Evolutionary conservation across 2,329 filamentous ascomycete species (phyloP), one percentile per base, ranked within the genome.

Genomic region (Aspergillus fructus): DNA sequence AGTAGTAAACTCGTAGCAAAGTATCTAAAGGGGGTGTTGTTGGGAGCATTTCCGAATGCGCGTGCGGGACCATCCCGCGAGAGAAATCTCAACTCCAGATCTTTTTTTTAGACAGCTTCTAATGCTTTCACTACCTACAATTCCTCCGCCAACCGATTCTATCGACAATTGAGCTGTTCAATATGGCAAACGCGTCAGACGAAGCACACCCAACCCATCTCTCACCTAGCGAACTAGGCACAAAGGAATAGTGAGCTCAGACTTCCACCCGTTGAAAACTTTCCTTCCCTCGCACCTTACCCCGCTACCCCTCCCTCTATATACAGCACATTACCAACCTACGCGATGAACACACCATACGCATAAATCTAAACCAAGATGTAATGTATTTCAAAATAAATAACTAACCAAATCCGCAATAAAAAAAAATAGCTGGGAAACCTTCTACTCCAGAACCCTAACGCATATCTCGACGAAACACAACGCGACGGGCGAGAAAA

Each of bases 211-310:
- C 87, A n/a, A 76, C 76, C 1, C 85, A 89, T 66, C 86, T 96
- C 24, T 84, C 89, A 63, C 90, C 92, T 17, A 96, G 83, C 81
- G 71, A 85, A 72, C 84, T 97, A 30, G 93, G 93, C 50, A 96
- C 91, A 30, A 96, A 91, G 76, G 88, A 93, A 81, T 96, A 96
- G 91, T 96, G 79, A 67, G 85, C 81, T 40, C 34, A n/a, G 17
- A 7, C 13, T 24, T 37, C 15, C 59, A 59, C 62, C 8, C 27
- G 27, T 3, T 8, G 59, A 59, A 21, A 21, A 21, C 21, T 21
- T 21, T 21, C 21, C 21, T 21, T 21, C 21, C 21, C 21, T 21
- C 59, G 55, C 55, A 53, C 4, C 9, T 30, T 30, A 61, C 59
- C 47, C 39, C 53, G 37, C 58, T 56, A 30, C 27, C 27, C n/a